These are phyloP conservation scores for Leishmania arabica DNA, from an alignment of 208 protist genomes.

Conservation along the genomic window DNA sequence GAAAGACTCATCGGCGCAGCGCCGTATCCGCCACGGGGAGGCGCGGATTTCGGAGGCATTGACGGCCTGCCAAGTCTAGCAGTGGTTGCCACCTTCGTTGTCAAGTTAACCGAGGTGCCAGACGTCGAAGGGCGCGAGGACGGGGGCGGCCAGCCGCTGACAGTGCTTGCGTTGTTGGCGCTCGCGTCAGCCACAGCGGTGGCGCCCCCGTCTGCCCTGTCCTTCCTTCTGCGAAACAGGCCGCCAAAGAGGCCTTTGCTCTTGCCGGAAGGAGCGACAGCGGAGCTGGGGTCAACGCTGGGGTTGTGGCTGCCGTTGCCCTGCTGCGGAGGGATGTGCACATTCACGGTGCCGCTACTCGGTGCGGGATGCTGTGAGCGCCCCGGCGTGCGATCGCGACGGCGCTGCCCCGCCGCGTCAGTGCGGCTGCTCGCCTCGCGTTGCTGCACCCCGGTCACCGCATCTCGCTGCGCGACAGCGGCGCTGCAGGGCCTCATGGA, in stretches of 20 bases:
- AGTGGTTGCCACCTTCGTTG: background rate
- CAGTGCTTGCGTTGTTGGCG: background rate
- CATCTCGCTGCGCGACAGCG: background rate
- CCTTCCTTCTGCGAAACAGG: slow-evolving; percentile 31
- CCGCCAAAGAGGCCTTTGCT: slow-evolving; percentile 28
- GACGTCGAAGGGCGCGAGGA: slow-evolving; percentile 1
- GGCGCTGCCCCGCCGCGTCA: background rate
- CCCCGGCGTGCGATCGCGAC: background rate
- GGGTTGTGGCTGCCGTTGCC: background rate
- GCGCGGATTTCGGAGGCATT: background rate
- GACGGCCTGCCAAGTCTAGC: background rate
- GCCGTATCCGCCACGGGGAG: background rate
- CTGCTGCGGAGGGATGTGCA: background rate
- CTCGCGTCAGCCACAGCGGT: background rate
- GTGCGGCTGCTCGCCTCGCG: background rate
- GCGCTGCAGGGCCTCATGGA: background rate
- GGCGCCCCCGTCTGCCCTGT: background rate
- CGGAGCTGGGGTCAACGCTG: background rate
- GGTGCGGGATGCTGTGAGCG: background rate
- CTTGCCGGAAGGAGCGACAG: slow-evolving; percentile 6
- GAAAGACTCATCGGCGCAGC: background rate
- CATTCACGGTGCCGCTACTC: background rate
- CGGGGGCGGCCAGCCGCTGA: background rate
- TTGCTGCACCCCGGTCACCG: slow-evolving; percentile 3
- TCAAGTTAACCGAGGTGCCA: background rate